Base-by-base conservation (phyloP, 140 eudicot species). In the Senecio squalidus region DNA sequence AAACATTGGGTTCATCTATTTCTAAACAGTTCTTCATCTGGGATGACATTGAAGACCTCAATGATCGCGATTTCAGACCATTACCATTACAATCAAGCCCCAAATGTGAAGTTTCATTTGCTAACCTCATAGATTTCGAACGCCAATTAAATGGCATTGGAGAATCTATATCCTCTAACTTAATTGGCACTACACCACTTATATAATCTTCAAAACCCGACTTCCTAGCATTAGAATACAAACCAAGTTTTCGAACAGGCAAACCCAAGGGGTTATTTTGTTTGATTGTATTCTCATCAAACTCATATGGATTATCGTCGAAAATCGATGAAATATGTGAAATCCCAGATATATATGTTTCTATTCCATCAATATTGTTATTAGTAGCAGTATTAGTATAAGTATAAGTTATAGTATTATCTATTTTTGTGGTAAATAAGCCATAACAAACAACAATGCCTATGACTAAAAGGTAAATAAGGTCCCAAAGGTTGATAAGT, bases 361-460 rank as follows among this genome's bases (percentile, higher is more conserved):
- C 58, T 23, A 50, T 53, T 45, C 28, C 47, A 40, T 13, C 57
- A 44, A 31, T n/a, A 62, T 46, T 38, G 27, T 29, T 22, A 57
- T 36, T 64, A 41, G 39, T 29, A 38, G 39, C 41, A 4, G 74
- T 25, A 9, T 11, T 28, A 23, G 16, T 54, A 17, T 43, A 64
- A 55, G 56, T 26, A 33, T 43, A 40, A 3, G 75, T 26, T 14
- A n/a, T 28, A 23, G 16, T 54, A 20, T 75, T 22, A 3, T 50
- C 63, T 38, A 28, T 25, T 68, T 57, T 71, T 61, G 81, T 73
- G 62, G 80, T 56, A 55, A 86, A 86, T 34, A 90, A 68, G 14
- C 97, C 97, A 67, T 90, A 90, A 55, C 83, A 86, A 55, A 86
- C 81, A 26, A 61, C 80, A 77, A 81, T 76, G 45, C 97, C 97